Conservation (phyloP, 2,329 filamentous ascomycete species). For the Ambrosiella beaveri region DNA sequence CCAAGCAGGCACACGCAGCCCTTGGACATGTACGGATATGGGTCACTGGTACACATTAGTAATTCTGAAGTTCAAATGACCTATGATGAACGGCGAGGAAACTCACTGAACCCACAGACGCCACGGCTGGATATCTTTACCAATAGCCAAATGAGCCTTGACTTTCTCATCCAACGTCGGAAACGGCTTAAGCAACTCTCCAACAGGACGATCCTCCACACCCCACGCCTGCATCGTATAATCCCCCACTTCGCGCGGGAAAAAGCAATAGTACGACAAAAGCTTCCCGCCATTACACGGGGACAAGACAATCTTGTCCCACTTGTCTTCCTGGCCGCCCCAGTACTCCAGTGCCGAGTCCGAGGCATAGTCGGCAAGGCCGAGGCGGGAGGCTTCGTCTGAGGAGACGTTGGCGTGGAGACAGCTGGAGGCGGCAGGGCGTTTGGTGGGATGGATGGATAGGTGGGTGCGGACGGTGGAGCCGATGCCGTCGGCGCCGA, state of each 20-base stretch:
- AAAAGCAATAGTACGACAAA: background rate
- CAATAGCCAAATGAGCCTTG: conserved; percentile 1
- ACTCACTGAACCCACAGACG: background rate
- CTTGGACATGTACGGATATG: conserved; percentile 1
- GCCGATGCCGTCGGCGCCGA: background rate
- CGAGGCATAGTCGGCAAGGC: background rate
- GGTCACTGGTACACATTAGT: background rate
- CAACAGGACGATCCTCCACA: background rate
- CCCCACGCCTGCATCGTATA: background rate
- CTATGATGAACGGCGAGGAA: background rate
- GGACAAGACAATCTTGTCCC: background rate
- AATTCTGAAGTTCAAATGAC: background rate
- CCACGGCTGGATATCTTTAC: background rate
- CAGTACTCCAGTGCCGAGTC: background rate
- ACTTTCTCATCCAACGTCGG: background rate
- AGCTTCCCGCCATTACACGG: background rate
- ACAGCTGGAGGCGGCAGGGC: background rate
- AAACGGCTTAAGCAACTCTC: background rate
- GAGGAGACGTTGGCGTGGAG: background rate
- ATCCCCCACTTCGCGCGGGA: background rate
- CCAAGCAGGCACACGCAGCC: background rate
- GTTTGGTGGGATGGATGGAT: background rate
- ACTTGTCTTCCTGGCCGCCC: background rate
- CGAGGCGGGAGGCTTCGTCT: background rate
- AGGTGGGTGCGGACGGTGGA: background rate